Evolutionary conservation across 2,329 filamentous ascomycete genomes (phyloP).

Genomic region (Claviceps monticola): DNA sequence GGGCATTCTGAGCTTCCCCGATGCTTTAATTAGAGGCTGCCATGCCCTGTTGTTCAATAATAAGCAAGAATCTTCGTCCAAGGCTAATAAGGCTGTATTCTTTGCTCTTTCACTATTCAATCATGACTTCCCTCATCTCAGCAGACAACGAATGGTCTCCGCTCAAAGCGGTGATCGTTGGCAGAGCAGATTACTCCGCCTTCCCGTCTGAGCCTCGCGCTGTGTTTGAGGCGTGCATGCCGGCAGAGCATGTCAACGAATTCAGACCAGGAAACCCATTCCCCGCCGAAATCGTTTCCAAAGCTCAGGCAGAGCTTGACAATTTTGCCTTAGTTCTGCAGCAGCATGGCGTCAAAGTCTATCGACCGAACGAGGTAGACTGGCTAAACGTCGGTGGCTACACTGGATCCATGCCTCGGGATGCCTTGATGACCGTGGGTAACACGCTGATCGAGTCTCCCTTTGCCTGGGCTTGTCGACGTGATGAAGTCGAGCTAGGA

Average conservation of each 20-base stretch:
- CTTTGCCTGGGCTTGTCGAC: constrained; percentile 17
- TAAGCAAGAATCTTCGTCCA: neutral
- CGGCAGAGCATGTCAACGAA: neutral
- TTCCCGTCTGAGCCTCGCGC: constrained; percentile 12
- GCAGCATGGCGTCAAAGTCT: constrained; percentile 12
- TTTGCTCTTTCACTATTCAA: neutral
- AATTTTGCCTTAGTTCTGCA: constrained; percentile 12
- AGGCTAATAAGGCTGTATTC: neutral
- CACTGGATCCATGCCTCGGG: constrained; percentile 20
- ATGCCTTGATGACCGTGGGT: constrained; percentile 19
- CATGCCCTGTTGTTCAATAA: neutral
- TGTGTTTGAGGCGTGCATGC: constrained; percentile 12
- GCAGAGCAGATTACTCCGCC: constrained; percentile 12
- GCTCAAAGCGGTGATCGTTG: constrained; percentile 14
- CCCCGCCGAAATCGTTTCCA: constrained; percentile 10
- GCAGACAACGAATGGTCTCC: constrained; percentile 16
- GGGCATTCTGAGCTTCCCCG: neutral
- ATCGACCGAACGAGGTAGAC: constrained; percentile 11
- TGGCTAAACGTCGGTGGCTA: constrained; percentile 16
- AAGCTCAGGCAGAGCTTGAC: constrained; percentile 13
- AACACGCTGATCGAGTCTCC: constrained; percentile 17
- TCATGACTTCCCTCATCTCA: constrained; percentile 4
- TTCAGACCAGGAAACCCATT: constrained; percentile 13
- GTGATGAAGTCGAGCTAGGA: constrained; percentile 11
- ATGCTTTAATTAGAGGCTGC: neutral